Base-by-base conservation (phyloP, 2,329 filamentous ascomycete genomes). In the Fusarium pseudocircinatum region DNA sequence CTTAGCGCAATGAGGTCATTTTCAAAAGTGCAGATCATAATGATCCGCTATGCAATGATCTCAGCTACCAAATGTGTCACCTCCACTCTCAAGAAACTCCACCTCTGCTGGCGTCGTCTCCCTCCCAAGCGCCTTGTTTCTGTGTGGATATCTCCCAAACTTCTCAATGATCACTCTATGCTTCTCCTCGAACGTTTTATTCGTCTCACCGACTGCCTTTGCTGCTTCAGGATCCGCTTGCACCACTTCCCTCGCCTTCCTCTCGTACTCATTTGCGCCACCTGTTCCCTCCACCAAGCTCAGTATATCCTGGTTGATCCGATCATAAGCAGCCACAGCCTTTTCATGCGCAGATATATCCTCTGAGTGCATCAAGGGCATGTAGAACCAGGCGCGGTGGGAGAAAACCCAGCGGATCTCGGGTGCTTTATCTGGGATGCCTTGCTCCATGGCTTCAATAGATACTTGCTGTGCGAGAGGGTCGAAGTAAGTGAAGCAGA, bases 291-390 rank as follows among this genome's bases (percentile, higher is more conserved):
- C 70, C 63, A 77, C 65, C 74, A 83, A 57, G 57, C 79, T 40
- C 28, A 82, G 75, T 1, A 83, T 72, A 37, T 85, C 83, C 4
- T 64, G 69, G 32, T 72, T 72, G 39, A 84, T 77, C 11, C 78
- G 76, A 3, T 73, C 77, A 28, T 82, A 79, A 26, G 82, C 78
- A 10, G 73, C 69, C 0, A 80, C 63, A 8, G 83, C 80, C 34
- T 78, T 60, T 15, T 86, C 78, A 63, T 91, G 89, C 7, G 82
- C 79, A 0, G 79, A 75, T 2, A 85, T 58, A 28, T 85, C 80
- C 77, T 91, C 89, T 0, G 87, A 87, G 78, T 92, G 90, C 84
- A 88, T 85, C 11, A 92, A 79, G 1, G 90, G 89, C 75, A 92
- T 80, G 74, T 87, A 87, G 75, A 91, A 88, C 89, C 90, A 92